These are phyloP conservation scores for Verticillium albo-atrum DNA, from an alignment of 2,329 filamentous ascomycete genomes.

Conservation along the genomic window DNA sequence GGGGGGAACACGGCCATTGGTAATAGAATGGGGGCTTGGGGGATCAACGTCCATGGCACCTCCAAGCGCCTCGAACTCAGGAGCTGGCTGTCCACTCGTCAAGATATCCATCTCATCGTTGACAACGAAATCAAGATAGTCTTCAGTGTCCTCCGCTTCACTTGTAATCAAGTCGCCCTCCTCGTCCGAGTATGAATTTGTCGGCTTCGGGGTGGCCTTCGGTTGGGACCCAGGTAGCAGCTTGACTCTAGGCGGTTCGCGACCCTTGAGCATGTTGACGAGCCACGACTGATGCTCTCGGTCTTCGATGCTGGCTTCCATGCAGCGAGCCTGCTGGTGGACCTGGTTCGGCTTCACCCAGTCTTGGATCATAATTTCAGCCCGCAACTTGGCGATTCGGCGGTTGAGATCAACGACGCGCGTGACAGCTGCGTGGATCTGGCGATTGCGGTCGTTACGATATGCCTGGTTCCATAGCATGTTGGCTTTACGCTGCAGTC, in stretches of 20 bases:
- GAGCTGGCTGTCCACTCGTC: background rate
- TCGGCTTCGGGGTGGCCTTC: background rate
- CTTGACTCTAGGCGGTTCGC: slow-evolving; percentile 31
- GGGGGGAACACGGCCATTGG: background rate
- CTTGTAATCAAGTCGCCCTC: slow-evolving; percentile 49
- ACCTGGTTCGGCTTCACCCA: slow-evolving; percentile 53
- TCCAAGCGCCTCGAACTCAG: background rate
- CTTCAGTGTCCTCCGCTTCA: slow-evolving; percentile 32
- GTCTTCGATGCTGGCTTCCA: slow-evolving; percentile 64
- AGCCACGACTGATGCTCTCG: slow-evolving; percentile 50
- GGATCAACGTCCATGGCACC: background rate
- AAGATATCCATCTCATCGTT: slow-evolving; percentile 13
- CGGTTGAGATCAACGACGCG: slow-evolving; percentile 36
- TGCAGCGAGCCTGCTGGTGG: slow-evolving; percentile 45
- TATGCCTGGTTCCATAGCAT: slow-evolving; percentile 57
- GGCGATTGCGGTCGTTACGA: slow-evolving; percentile 27
- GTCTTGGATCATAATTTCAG: slow-evolving; percentile 44
- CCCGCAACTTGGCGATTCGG: slow-evolving; percentile 52
- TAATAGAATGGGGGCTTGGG: background rate
- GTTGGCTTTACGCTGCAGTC: slow-evolving; percentile 51
- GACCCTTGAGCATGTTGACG: slow-evolving; percentile 39
- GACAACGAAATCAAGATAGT: slow-evolving; percentile 47
- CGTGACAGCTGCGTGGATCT: slow-evolving; percentile 39
- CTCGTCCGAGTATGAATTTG: slow-evolving; percentile 17
- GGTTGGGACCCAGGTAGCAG: background rate